Percentiles rank a stretch among this genome's conserved stretches.
phyloP scores from a whole-genome alignment of 352 stramenopile species.

The Phytophthora megakarya region DNA sequence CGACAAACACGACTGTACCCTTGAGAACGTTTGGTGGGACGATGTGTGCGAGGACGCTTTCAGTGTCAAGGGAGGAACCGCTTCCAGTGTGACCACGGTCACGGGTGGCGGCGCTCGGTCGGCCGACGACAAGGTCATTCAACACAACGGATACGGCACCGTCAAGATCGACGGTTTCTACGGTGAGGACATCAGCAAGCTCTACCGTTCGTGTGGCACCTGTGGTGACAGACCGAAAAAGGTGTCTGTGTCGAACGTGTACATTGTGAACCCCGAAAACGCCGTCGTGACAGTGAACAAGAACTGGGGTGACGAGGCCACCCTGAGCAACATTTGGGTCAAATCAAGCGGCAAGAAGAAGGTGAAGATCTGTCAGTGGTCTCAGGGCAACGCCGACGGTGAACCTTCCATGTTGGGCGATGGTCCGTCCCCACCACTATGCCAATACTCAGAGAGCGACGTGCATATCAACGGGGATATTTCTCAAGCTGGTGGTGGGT shows the following conservation, averaged over 20 bases:
- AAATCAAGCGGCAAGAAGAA: constrained; percentile 2
- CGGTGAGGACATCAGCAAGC: constrained; percentile 19
- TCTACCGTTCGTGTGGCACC: constrained; percentile 32
- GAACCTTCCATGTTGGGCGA: constrained; percentile 27
- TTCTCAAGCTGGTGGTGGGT: constrained; percentile 8
- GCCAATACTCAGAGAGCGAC: constrained; percentile 31
- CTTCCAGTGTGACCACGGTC: constrained; percentile 32
- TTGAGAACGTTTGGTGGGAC: constrained; percentile 23
- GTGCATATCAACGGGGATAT: constrained; percentile 30
- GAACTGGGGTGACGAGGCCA: constrained; percentile 42
- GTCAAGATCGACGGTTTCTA: constrained; percentile 21
- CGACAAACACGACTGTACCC: constrained; percentile 20
- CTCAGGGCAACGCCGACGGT: constrained; percentile 22
- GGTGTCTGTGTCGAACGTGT: constrained; percentile 37
- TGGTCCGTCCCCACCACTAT: constrained; percentile 23
- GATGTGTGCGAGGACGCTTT: constrained; percentile 31
- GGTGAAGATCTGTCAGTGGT: constrained; percentile 39
- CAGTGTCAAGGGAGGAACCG: constrained; percentile 39
- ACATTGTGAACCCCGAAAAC: constrained; percentile 37
- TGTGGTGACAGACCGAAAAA: constrained; percentile 36
- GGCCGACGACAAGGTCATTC: constrained; percentile 50
- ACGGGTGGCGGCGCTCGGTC: constrained; percentile 31
- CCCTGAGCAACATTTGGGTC: constrained; percentile 41
- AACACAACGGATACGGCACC: constrained; percentile 32
- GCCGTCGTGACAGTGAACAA: constrained; percentile 43